Evolutionary conservation across 441 rosid species (phyloP).

Genomic region (Omphalea diandra): DNA sequence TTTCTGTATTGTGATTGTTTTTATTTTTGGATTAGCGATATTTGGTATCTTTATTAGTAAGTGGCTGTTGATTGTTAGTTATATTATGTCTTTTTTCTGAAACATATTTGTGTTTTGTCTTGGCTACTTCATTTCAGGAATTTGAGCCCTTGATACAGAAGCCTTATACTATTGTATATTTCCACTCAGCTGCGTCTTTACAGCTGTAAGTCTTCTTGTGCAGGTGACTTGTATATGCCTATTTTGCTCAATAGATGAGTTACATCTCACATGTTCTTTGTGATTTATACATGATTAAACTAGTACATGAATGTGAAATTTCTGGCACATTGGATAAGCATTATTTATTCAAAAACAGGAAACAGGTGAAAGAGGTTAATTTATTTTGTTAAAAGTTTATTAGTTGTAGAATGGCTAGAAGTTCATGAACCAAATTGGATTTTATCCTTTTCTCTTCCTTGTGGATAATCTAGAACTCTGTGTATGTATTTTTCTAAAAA

Average conservation of each 20-base stretch:
- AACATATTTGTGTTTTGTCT: too few species aligned
- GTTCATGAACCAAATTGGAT: too few species aligned
- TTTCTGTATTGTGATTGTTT: neutral
- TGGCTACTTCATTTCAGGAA: constrained; percentile 60
- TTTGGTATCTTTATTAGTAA: too few species aligned
- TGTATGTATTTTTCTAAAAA: too few species aligned
- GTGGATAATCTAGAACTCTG: too few species aligned
- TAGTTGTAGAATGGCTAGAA: too few species aligned
- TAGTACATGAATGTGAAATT: neutral
- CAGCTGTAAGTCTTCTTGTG: constrained; percentile 70
- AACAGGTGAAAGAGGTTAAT: neutral
- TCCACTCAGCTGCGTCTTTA: constrained; percentile 95
- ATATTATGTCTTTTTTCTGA: constrained; percentile 10
- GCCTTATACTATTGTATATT: constrained; percentile 90
- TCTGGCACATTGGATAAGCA: neutral
- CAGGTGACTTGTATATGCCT: constrained; percentile 14
- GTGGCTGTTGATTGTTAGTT: constrained; percentile 20
- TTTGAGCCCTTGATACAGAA: constrained; percentile 93
- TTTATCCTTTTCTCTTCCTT: too few species aligned
- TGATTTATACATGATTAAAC: neutral
- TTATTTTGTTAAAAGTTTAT: constrained; percentile 1
- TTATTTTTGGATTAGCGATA: neutral
- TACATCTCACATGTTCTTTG: constrained; percentile 1
- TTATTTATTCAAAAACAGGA: neutral
- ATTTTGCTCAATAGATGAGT: constrained; percentile 4